phyloP scores from a whole-genome alignment of 257 asterid genomes.

The Solanum pinnatisectum region DNA sequence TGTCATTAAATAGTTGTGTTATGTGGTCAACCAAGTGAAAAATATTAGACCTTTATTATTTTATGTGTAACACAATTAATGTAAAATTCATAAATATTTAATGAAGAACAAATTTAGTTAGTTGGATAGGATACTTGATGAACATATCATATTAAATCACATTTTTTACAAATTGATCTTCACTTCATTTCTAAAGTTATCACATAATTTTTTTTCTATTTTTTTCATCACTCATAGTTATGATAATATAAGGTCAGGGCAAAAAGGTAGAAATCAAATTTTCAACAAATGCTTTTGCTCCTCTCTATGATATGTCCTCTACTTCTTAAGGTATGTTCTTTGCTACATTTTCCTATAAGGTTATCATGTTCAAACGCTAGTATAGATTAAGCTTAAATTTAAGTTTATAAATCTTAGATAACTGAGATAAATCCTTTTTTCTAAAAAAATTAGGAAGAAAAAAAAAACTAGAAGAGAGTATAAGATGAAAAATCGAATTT shows the following conservation, averaged over 20 bases:
- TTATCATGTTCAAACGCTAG: not conserved
- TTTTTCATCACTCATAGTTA: not conserved
- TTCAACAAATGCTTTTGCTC: not conserved
- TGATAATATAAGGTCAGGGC: not conserved
- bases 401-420: too few species aligned
- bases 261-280: not conserved
- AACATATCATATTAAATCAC: too few species aligned
- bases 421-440: too few species aligned
- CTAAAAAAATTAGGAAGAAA: not conserved
- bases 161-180: too few species aligned
- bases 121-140: too few species aligned
- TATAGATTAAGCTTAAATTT: not conserved
- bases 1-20: too few species aligned
- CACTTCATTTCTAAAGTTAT: not conserved
- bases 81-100: too few species aligned
- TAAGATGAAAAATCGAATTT: too few species aligned
- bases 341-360: not conserved
- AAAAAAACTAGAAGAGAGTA: not conserved
- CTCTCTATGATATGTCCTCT: not conserved
- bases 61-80: too few species aligned
- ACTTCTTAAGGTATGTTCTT: not conserved
- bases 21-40: too few species aligned
- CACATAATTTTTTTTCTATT: not conserved
- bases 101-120: too few species aligned
- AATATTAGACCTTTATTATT: too few species aligned